phyloP scores from a whole-genome alignment of 106 monocot genomes.

The Hemerocallis citrina region DNA sequence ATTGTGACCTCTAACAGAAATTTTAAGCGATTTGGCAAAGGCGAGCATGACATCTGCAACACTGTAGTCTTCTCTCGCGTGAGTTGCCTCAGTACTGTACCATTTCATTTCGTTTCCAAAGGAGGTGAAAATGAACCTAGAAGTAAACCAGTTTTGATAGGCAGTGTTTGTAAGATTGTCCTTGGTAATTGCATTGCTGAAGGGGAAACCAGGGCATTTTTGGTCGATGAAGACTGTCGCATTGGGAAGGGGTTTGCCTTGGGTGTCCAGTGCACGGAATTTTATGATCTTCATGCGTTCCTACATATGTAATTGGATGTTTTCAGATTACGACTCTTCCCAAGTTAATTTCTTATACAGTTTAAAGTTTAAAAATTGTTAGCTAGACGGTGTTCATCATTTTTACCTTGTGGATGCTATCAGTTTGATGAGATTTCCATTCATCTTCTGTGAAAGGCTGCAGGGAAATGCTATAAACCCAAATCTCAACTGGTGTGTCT shows the following conservation, averaged over 20 bases:
- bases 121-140: constrained; percentile 56
- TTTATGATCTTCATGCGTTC: constrained; percentile 29
- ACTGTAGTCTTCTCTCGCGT: constrained; percentile 40
- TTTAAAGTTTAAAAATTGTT: no score
- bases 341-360: no score
- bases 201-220: constrained; percentile 27
- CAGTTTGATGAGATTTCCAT: constrained; percentile 50
- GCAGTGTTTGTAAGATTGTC: constrained; percentile 33
- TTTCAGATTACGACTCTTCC: no score
- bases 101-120: constrained; percentile 89
- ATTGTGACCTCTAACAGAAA: constrained; percentile 61
- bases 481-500: constrained; percentile 30
- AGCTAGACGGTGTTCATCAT: no score
- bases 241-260: constrained; percentile 21
- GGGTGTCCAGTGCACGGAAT: constrained; percentile 22
- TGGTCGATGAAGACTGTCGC: constrained; percentile 32
- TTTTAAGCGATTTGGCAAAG: constrained; percentile 31
- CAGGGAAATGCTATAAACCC: constrained; percentile 70
- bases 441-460: constrained; percentile 63
- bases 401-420: constrained; percentile 40
- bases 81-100: constrained; percentile 26
- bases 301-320: no score
- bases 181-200: constrained; percentile 36
- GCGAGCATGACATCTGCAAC: constrained; percentile 50
- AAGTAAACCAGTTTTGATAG: no score